Evolutionary conservation across 768 basidiomycete genomes (phyloP).

Genomic region (Amanita rubescens): DNA sequence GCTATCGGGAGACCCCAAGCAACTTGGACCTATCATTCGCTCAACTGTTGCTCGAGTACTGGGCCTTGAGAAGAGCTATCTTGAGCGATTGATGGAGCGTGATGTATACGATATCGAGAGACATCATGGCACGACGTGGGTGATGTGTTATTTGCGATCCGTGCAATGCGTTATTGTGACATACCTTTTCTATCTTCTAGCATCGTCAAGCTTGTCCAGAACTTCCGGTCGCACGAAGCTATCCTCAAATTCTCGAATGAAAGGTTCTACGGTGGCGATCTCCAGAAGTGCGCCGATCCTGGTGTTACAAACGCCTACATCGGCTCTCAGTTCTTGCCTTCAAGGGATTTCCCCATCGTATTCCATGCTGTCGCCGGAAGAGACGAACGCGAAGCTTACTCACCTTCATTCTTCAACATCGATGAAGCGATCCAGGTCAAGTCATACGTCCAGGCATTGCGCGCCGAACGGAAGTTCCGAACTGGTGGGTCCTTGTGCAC

Average conservation of each 20-base stretch:
- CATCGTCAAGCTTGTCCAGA: slow-evolving; percentile 54
- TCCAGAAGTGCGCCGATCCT: slow-evolving; percentile 39
- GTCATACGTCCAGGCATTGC: slow-evolving; percentile 34
- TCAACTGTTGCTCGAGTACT: slow-evolving; percentile 49
- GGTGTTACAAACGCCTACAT: slow-evolving; percentile 33
- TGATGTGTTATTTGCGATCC: background rate
- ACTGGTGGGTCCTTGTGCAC: slow-evolving; percentile 29
- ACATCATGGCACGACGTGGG: slow-evolving; percentile 23
- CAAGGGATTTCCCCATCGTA: slow-evolving; percentile 48
- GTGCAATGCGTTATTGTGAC: too few species aligned
- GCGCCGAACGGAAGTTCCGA: slow-evolving; percentile 28
- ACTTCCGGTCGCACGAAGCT: slow-evolving; percentile 56
- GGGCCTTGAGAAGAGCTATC: slow-evolving; percentile 51
- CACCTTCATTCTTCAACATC: slow-evolving; percentile 68
- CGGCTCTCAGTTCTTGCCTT: slow-evolving; percentile 32
- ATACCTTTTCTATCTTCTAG: slow-evolving; percentile 22
- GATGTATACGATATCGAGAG: slow-evolving; percentile 31
- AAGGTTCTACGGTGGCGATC: slow-evolving; percentile 48
- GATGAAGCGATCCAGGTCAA: slow-evolving; percentile 50
- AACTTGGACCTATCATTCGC: slow-evolving; percentile 62
- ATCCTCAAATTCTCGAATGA: slow-evolving; percentile 59
- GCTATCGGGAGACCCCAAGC: slow-evolving; percentile 64
- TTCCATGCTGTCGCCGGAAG: slow-evolving; percentile 56
- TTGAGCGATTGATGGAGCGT: slow-evolving; percentile 52
- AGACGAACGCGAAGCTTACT: slow-evolving; percentile 58